phyloP scores from a whole-genome alignment of 1,139 yeast species.

The Saccharomycopsis hybrid region DNA sequence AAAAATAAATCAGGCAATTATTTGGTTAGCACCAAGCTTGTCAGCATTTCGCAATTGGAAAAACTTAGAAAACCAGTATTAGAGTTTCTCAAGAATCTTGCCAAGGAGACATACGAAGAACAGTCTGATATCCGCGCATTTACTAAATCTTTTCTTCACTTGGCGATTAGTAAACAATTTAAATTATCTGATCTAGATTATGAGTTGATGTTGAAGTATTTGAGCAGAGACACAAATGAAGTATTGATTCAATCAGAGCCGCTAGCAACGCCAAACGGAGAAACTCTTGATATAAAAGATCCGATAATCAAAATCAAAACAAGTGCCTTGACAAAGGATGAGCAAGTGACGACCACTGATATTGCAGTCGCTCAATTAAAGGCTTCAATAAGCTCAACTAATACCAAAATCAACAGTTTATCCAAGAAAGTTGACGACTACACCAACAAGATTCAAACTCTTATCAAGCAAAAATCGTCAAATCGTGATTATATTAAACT shows the following conservation, averaged over 20 bases:
- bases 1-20: conserved; percentile 15
- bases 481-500: conserved; percentile 16
- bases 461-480: conserved; percentile 1
- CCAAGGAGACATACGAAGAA: not conserved
- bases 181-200: not conserved
- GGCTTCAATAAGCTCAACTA: conserved; percentile 1
- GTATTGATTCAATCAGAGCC: conserved; percentile 1
- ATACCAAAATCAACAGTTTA: conserved; percentile 7
- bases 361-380: conserved; percentile 13
- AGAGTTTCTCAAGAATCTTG: not conserved
- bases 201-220: conserved; percentile 10
- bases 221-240: conserved; percentile 13
- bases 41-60: conserved; percentile 12
- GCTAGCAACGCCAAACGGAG: conserved; percentile 1
- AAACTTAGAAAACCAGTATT: not conserved
- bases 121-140: not conserved
- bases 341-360: conserved; percentile 3
- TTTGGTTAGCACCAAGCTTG: conserved; percentile 11
- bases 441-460: conserved; percentile 2
- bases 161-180: not conserved
- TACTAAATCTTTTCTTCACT: conserved; percentile 1
- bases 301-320: conserved; percentile 15
- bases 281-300: conserved; percentile 7
- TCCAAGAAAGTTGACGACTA: conserved; percentile 4
- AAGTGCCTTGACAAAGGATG: too few relatives aligned